Percentiles rank a stretch among this genome's conserved stretches.
phyloP scores from a whole-genome alignment of 768 basidiomycete species.

The Phylloporus arenicola region DNA sequence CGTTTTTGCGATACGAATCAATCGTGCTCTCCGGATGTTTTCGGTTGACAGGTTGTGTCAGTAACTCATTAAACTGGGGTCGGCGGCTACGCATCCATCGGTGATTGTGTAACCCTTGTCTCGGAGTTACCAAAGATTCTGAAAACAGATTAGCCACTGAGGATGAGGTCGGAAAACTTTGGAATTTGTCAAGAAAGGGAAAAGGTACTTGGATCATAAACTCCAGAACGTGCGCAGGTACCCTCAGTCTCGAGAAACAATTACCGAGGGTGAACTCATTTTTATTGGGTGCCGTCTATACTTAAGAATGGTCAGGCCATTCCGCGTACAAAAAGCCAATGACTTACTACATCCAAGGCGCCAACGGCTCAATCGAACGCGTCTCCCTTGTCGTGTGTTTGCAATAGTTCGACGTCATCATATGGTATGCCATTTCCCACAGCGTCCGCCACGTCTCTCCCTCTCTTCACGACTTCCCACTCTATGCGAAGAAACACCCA shows the following conservation, averaged over 20 bases:
- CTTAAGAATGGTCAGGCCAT: constrained; percentile 1
- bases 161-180: no score
- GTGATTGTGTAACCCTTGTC: no score
- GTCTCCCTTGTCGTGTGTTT: constrained; percentile 10
- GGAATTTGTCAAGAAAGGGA: no score
- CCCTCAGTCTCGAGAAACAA: background rate
- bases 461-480: constrained; percentile 83
- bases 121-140: no score
- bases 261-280: background rate
- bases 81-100: no score
- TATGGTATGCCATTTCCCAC: constrained; percentile 3
- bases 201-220: no score
- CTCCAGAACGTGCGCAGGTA: no score
- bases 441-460: constrained; percentile 12
- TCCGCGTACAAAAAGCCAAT: background rate
- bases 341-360: constrained; percentile 12
- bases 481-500: constrained; percentile 98
- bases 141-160: no score
- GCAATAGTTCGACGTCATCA: constrained; percentile 14
- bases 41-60: no score
- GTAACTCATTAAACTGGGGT: no score
- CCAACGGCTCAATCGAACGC: constrained; percentile 14
- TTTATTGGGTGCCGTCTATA: background rate
- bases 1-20: no score
- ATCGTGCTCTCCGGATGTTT: no score